Evolutionary conservation across 2,329 filamentous ascomycete species (phyloP).

Genomic region (Periconia digitata): DNA sequence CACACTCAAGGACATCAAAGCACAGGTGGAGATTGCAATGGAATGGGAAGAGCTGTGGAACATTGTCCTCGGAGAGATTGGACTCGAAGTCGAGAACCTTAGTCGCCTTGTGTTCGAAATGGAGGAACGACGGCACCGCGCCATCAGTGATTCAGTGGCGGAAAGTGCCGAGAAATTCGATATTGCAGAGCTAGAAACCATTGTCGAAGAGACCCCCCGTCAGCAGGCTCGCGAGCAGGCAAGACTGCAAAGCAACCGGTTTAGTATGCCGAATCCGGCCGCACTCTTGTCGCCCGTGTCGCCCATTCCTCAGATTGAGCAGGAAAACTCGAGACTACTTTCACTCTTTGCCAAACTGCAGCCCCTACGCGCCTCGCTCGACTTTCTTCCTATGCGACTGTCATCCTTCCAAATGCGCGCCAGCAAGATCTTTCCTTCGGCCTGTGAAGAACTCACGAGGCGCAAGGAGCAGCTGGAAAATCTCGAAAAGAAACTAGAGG

Average conservation of each 20-base stretch:
- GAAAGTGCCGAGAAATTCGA: slow-evolving; percentile 68
- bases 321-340: slow-evolving; percentile 85
- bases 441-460: slow-evolving; percentile 84
- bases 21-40: slow-evolving; percentile 95
- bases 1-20: slow-evolving; percentile 77
- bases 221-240: slow-evolving; percentile 57
- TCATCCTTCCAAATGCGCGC: slow-evolving; percentile 83
- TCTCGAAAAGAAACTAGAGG: slow-evolving; percentile 85
- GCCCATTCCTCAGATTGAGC: slow-evolving; percentile 57
- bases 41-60: slow-evolving; percentile 99
- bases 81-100: slow-evolving; percentile 80
- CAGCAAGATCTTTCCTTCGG: slow-evolving; percentile 78
- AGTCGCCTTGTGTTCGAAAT: slow-evolving; percentile 89
- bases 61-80: slow-evolving; percentile 88
- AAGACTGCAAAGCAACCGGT: slow-evolving; percentile 62
- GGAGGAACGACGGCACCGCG: slow-evolving; percentile 91
- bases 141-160: slow-evolving; percentile 60
- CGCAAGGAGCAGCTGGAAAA: slow-evolving; percentile 73
- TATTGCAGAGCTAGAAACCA: slow-evolving; percentile 87
- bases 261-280: slow-evolving; percentile 66
- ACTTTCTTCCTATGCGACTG: slow-evolving; percentile 93
- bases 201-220: slow-evolving; percentile 81
- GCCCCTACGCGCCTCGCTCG: slow-evolving; percentile 84
- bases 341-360: slow-evolving; percentile 95
- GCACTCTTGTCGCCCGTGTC: slow-evolving; percentile 62